These are phyloP conservation scores for Eucalyptus grandis DNA, from an alignment of 345 rosid species.

Conservation along the genomic window DNA sequence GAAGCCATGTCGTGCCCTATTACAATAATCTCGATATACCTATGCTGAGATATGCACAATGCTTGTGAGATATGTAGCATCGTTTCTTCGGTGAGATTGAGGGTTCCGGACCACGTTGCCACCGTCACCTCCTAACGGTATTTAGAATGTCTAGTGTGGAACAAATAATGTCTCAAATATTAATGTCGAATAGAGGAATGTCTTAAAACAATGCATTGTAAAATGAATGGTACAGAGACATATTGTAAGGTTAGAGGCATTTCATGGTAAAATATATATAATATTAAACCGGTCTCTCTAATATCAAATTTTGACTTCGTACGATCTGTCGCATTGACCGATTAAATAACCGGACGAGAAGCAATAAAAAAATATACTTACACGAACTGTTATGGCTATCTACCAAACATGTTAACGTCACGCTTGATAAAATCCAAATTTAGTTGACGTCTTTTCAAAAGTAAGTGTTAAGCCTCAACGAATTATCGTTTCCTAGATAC, in stretches of 20 bases:
- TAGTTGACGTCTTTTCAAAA: neutral
- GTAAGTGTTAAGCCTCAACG: neutral
- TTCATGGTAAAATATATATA: no score
- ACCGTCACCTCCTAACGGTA: neutral
- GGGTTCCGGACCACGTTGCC: neutral
- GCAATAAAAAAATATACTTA: neutral
- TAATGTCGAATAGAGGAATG: neutral
- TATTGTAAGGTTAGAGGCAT: neutral
- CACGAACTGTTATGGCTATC: fast-evolving
- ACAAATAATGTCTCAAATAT: neutral
- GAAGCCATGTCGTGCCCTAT: neutral
- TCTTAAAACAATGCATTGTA: neutral
- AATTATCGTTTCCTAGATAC: neutral
- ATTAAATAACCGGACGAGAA: neutral
- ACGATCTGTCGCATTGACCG: fast-evolving
- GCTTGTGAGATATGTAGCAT: neutral
- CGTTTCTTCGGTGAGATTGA: neutral
- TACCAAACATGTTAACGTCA: neutral
- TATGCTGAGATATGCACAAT: neutral
- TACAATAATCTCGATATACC: neutral
- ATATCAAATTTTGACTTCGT: neutral
- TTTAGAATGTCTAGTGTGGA: neutral
- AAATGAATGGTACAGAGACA: neutral
- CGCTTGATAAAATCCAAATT: neutral
- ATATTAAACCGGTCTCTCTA: neutral